Percentiles rank a stretch among this genome's conserved stretches.
Evolutionary conservation across 345 rosid species (phyloP).

Genomic region (Populus nigra): DNA sequence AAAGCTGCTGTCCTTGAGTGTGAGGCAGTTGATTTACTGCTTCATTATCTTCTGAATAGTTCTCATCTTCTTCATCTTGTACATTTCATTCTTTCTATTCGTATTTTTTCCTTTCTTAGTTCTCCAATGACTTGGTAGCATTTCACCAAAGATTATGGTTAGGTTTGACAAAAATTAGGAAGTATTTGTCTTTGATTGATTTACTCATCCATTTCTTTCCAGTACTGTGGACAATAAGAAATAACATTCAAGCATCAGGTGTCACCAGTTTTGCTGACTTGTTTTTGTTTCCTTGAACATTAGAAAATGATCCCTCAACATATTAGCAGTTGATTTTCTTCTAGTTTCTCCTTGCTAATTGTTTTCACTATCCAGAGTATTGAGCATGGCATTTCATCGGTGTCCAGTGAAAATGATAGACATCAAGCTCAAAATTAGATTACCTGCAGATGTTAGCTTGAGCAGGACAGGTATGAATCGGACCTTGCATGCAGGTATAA

Average conservation of each 20-base stretch:
- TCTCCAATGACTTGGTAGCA: not conserved
- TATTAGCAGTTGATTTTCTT: conserved; percentile 8
- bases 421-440: conserved; percentile 29
- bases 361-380: conserved; percentile 54
- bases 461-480: conserved; percentile 25
- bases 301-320: not conserved
- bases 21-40: conserved; percentile 1
- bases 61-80: not conserved
- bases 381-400: conserved; percentile 71
- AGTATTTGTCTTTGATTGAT: not conserved
- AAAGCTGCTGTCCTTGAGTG: not conserved
- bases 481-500: not conserved
- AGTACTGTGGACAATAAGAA: not conserved
- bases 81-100: not conserved
- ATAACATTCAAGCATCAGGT: not conserved
- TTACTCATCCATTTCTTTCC: not conserved
- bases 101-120: not conserved
- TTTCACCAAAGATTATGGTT: not conserved
- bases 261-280: not conserved
- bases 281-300: not conserved
- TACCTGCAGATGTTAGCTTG: conserved; percentile 13
- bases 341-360: conserved; percentile 3
- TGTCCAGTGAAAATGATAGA: conserved; percentile 27
- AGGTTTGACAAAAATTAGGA: not conserved
- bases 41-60: not conserved